A percentile compares a stretch with the other conserved stretches of the same genome.
These are phyloP conservation scores for Trichophyton simii DNA, from an alignment of 2,329 filamentous ascomycete genomes.

Conservation along the genomic window DNA sequence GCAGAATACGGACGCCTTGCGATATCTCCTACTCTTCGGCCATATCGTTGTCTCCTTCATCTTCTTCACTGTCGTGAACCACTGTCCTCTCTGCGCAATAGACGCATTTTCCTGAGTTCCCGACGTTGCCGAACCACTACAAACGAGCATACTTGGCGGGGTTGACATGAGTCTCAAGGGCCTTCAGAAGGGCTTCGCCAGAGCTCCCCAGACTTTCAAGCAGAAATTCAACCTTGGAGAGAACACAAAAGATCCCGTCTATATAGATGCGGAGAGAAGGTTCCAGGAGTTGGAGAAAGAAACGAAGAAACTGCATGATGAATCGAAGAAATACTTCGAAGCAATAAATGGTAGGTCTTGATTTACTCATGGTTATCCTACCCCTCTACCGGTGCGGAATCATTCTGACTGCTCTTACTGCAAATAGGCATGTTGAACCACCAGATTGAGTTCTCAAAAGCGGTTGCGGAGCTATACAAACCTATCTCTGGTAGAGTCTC, in stretches of 20 bases:
- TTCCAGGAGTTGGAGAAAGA: slow-evolving; percentile 90
- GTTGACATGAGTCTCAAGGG: slow-evolving; percentile 84
- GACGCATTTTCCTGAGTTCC: background rate
- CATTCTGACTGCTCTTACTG: background rate
- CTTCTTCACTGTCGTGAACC: background rate
- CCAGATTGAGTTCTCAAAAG: slow-evolving; percentile 96
- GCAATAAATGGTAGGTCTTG: slow-evolving; percentile 65
- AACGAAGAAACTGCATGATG: slow-evolving; percentile 93
- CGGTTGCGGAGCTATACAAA: slow-evolving; percentile 93
- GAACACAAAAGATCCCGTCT: slow-evolving; percentile 86
- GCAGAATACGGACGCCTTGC: background rate
- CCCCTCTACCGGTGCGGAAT: background rate
- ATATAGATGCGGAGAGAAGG: slow-evolving; percentile 83
- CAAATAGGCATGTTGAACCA: slow-evolving; percentile 71
- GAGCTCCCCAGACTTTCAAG: slow-evolving; percentile 88
- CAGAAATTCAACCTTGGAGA: slow-evolving; percentile 91
- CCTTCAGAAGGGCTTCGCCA: slow-evolving; percentile 75
- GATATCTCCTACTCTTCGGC: background rate
- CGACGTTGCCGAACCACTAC: background rate
- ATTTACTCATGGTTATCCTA: background rate
- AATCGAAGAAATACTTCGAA: slow-evolving; percentile 93
- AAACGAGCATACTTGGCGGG: background rate
- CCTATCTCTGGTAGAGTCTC: slow-evolving; percentile 93
- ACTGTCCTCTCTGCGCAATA: background rate
- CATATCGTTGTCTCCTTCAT: background rate